A percentile compares a stretch with the other conserved stretches of the same genome.
Evolutionary conservation across 352 stramenopile species (phyloP).

Genomic region (Phytophthora macrochlamydospora): DNA sequence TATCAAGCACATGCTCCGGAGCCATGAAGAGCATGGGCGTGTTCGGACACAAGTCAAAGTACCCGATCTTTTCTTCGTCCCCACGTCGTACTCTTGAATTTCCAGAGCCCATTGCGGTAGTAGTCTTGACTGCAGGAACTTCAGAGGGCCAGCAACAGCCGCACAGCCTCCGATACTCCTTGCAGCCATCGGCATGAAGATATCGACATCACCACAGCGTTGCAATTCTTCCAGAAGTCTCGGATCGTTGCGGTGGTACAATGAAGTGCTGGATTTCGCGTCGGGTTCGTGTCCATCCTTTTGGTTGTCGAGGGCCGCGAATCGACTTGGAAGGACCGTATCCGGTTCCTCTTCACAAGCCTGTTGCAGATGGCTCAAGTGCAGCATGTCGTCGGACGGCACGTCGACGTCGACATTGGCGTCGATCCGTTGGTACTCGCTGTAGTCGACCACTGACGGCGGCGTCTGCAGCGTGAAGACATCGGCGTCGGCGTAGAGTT

Average conservation of each 20-base stretch:
- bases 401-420: constrained; percentile 12
- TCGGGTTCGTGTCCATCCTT: not conserved
- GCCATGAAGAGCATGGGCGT: constrained; percentile 52
- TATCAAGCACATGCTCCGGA: constrained; percentile 22
- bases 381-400: constrained; percentile 41
- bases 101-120: constrained; percentile 38
- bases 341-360: constrained; percentile 41
- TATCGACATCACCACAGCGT: constrained; percentile 61
- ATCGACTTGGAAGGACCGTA: constrained; percentile 41
- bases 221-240: constrained; percentile 47
- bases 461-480: constrained; percentile 25
- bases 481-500: constrained; percentile 11
- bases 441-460: constrained; percentile 8
- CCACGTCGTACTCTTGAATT: constrained; percentile 19
- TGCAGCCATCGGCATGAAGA: constrained; percentile 48
- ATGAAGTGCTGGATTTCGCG: constrained; percentile 14
- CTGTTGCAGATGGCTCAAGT: constrained; percentile 38
- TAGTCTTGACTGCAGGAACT: constrained; percentile 35
- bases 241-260: constrained; percentile 37
- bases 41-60: constrained; percentile 51
- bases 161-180: constrained; percentile 39
- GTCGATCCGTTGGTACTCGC: constrained; percentile 24
- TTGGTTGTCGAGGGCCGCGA: constrained; percentile 16
- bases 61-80: constrained; percentile 22
- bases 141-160: constrained; percentile 49